These are phyloP conservation scores for Protea cynaroides DNA, from an alignment of 164 flowering plant species.

Conservation along the genomic window DNA sequence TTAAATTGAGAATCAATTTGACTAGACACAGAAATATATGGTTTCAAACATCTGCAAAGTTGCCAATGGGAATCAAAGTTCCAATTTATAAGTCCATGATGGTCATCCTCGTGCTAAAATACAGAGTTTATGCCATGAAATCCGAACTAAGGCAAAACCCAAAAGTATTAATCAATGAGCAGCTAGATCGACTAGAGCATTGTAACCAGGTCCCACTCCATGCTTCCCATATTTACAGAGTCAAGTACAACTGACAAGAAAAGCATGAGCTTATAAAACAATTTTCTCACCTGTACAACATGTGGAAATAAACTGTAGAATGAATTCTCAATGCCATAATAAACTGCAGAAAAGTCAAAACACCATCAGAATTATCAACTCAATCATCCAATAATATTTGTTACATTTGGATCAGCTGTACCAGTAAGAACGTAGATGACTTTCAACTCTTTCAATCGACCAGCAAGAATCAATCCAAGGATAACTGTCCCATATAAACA, in stretches of 20 bases:
- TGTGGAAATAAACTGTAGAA: conserved; percentile 68
- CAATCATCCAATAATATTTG: conserved; percentile 11
- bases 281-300: conserved; percentile 65
- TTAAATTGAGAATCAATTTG: too few relatives aligned
- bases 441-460: conserved; percentile 58
- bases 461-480: conserved; percentile 74
- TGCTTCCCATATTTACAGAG: background rate
- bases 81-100: too few relatives aligned
- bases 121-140: too few relatives aligned
- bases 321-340: conserved; percentile 84
- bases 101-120: too few relatives aligned
- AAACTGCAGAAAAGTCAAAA: conserved; percentile 44
- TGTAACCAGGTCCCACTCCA: background rate
- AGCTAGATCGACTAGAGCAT: background rate
- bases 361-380: background rate
- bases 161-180: too few relatives aligned
- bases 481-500: conserved; percentile 74
- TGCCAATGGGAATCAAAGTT: too few relatives aligned
- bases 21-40: too few relatives aligned
- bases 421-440: conserved; percentile 74
- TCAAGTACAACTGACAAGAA: background rate
- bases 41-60: too few relatives aligned
- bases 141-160: too few relatives aligned
- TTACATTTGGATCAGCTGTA: conserved; percentile 13
- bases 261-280: background rate